Percentiles rank a stretch among this genome's conserved stretches.
phyloP scores from a whole-genome alignment of 805 yeast genomes.

The Yamadazyma sp. region DNA sequence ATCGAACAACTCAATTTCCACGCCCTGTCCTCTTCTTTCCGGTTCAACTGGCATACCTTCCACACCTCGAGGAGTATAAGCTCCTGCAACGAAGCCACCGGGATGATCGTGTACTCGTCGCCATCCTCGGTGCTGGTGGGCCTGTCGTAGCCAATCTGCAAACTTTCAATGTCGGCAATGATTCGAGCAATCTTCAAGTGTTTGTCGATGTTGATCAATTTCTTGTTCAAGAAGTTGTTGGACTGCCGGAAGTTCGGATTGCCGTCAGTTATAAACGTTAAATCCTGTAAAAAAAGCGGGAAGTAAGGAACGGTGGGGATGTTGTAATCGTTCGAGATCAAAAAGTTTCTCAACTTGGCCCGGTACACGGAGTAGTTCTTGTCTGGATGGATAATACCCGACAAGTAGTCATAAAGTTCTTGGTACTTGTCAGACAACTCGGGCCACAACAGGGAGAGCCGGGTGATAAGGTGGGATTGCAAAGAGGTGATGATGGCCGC shows the following conservation, averaged over 20 bases:
- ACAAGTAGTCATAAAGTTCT: slow-evolving; percentile 61
- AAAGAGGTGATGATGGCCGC: slow-evolving; percentile 77
- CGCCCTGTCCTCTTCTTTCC: slow-evolving; percentile 63
- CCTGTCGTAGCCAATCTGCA: slow-evolving; percentile 47
- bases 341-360: slow-evolving; percentile 55
- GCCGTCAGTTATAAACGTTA: slow-evolving; percentile 82
- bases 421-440: slow-evolving; percentile 57
- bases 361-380: slow-evolving; percentile 73
- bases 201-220: slow-evolving; percentile 71
- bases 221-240: slow-evolving; percentile 54
- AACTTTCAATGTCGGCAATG: slow-evolving; percentile 62
- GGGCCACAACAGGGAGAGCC: slow-evolving; percentile 61
- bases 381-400: slow-evolving; percentile 70
- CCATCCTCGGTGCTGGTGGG: slow-evolving; percentile 10
- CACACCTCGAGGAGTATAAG: slow-evolving; percentile 66
- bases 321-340: slow-evolving; percentile 47
- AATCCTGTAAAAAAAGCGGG: slow-evolving; percentile 71
- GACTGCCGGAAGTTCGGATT: slow-evolving; percentile 66
- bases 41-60: slow-evolving; percentile 63
- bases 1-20: slow-evolving; percentile 69
- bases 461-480: slow-evolving; percentile 68
- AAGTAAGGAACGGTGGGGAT: slow-evolving; percentile 76
- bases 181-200: slow-evolving; percentile 65
- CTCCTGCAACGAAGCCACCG: slow-evolving; percentile 51
- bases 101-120: slow-evolving; percentile 36